A percentile compares a stretch with the other conserved stretches of the same genome.
Conservation (phyloP, 106 monocot species). For the Hemerocallis citrina region DNA sequence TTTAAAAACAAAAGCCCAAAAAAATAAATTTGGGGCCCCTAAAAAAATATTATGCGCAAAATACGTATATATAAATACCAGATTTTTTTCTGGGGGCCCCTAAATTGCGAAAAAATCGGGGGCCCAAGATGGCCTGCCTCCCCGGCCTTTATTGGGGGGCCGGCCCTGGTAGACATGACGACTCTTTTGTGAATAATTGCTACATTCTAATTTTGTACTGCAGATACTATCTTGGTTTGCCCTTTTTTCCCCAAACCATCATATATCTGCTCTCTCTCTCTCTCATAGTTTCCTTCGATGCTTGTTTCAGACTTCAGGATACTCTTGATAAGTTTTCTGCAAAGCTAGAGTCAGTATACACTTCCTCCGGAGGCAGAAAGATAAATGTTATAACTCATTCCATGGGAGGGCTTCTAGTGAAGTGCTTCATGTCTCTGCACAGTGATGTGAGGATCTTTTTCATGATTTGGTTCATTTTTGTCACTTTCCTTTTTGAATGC, state of each 20-base stretch:
- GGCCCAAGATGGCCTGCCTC: no score
- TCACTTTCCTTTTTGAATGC: slow-evolving; percentile 1
- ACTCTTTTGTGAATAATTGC: no score
- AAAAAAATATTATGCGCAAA: no score
- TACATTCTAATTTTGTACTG: no score
- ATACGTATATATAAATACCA: no score
- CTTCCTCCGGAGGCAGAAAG: slow-evolving; percentile 78
- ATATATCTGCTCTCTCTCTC: background rate
- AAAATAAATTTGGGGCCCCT: no score
- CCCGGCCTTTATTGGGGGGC: no score
- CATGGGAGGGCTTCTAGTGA: slow-evolving; percentile 95
- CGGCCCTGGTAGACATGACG: no score
- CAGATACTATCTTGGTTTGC: background rate
- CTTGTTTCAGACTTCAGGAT: slow-evolving; percentile 73
- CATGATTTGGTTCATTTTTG: background rate
- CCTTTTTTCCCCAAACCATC: background rate
- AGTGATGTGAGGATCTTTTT: slow-evolving; percentile 53
- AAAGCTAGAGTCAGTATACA: slow-evolving; percentile 66
- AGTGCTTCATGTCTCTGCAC: slow-evolving; percentile 78
- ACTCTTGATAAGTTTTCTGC: slow-evolving; percentile 64
- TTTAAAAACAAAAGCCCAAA: no score
- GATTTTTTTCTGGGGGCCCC: no score
- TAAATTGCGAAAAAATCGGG: no score
- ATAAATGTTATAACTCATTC: slow-evolving; percentile 87
- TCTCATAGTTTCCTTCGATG: background rate